Evolutionary conservation across 345 rosid genomes (phyloP).

Genomic region (Populus alba): DNA sequence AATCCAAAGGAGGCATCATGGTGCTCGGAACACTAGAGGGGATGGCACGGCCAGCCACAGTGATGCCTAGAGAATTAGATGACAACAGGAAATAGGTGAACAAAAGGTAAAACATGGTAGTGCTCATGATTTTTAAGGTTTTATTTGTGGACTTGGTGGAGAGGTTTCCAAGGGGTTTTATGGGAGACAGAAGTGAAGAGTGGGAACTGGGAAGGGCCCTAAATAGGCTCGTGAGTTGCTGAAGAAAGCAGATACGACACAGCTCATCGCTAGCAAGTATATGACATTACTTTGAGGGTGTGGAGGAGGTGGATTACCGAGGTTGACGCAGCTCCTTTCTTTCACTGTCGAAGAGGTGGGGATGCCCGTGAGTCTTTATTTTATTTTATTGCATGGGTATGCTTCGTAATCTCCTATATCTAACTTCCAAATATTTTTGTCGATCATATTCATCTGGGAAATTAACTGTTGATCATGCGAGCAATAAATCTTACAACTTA

Average conservation of each 20-base stretch:
- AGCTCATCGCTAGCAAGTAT: slow-evolving; percentile 20
- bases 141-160: background rate
- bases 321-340: slow-evolving; percentile 28
- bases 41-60: slow-evolving; percentile 33
- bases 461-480: background rate
- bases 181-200: slow-evolving; percentile 6
- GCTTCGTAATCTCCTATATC: background rate
- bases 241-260: slow-evolving; percentile 22
- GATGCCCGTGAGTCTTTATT: background rate
- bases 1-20: slow-evolving; percentile 36
- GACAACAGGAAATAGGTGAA: slow-evolving; percentile 14
- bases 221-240: slow-evolving; percentile 72
- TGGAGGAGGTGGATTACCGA: slow-evolving; percentile 25
- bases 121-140: slow-evolving; percentile 8
- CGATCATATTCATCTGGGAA: background rate
- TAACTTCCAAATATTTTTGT: background rate
- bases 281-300: slow-evolving; percentile 16
- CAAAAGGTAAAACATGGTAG: background rate
- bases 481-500: background rate
- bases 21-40: slow-evolving; percentile 69
- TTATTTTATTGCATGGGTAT: background rate
- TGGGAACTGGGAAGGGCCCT: slow-evolving; percentile 18
- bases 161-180: slow-evolving; percentile 15
- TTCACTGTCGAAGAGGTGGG: background rate
- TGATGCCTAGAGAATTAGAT: background rate